Conservation (phyloP, 2,329 filamentous ascomycete genomes). For the Claviceps cyperi region DNA sequence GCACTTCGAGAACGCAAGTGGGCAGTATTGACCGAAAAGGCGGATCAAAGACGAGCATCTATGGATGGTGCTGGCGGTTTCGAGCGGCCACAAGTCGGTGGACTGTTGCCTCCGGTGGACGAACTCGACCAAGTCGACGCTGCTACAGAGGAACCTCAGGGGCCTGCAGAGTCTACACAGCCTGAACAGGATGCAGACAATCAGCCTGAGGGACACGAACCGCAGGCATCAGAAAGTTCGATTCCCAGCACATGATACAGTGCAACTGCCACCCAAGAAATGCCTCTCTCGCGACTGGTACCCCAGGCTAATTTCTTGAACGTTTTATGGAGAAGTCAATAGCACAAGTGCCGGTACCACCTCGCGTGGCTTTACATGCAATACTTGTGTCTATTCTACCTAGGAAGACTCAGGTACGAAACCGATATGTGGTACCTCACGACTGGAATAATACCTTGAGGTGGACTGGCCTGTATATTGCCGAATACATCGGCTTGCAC, state of each 20-base stretch:
- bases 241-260: constrained; percentile 32
- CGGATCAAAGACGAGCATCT: constrained; percentile 47
- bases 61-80: constrained; percentile 19
- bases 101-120: constrained; percentile 40
- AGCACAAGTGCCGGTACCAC: not conserved
- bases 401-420: not conserved
- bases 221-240: constrained; percentile 44
- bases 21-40: constrained; percentile 72
- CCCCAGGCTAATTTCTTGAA: not conserved
- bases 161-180: constrained; percentile 77
- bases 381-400: not conserved
- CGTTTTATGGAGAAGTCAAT: not conserved
- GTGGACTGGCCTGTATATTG: not conserved
- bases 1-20: constrained; percentile 73
- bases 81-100: constrained; percentile 23
- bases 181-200: constrained; percentile 64
- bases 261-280: not conserved
- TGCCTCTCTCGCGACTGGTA: not conserved
- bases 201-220: constrained; percentile 40
- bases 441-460: not conserved
- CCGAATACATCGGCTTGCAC: not conserved
- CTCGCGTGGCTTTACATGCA: not conserved
- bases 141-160: constrained; percentile 67
- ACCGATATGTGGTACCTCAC: not conserved
- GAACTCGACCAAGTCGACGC: constrained; percentile 74